Conservation (phyloP, 352 stramenopile species). For the Thraustochytrium sp. region DNA sequence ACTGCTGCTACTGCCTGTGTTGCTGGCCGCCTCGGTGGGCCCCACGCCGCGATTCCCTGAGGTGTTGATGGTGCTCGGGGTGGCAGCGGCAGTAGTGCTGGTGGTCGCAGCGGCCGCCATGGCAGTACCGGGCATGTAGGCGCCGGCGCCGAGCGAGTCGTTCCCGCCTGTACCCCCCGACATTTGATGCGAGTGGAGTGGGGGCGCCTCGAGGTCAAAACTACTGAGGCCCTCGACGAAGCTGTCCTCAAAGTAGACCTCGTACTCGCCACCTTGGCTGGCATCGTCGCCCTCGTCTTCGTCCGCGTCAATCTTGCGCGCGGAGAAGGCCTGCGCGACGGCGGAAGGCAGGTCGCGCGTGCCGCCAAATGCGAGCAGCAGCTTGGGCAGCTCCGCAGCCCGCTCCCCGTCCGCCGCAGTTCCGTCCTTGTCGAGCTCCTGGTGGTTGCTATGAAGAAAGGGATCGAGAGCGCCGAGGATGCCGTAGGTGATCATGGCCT, state of each 20-base stretch:
- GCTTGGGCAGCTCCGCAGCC: background rate
- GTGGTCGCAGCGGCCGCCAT: no score
- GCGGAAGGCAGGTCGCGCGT: background rate
- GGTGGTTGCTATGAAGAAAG: slow-evolving; percentile 1
- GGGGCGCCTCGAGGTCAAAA: background rate
- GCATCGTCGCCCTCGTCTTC: background rate
- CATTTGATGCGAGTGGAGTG: background rate
- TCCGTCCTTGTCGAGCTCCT: background rate
- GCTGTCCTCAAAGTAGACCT: background rate
- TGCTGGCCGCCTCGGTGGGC: no score
- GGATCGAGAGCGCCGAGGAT: slow-evolving; percentile 32
- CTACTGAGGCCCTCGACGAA: background rate
- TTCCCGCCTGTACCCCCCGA: background rate
- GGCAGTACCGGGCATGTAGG: no score
- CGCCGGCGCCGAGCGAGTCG: no score
- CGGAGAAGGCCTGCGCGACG: background rate
- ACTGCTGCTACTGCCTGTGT: no score
- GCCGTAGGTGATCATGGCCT: slow-evolving; percentile 37
- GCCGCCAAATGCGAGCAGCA: slow-evolving; percentile 7
- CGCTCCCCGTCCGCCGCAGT: background rate
- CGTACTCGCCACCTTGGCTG: background rate
- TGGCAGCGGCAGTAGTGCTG: no score
- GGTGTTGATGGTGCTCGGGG: no score
- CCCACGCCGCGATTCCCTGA: no score
- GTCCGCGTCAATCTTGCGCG: background rate